These are phyloP conservation scores for Nadsonia starkeyi-henricii DNA, from an alignment of 1,139 yeast species.

Conservation along the genomic window DNA sequence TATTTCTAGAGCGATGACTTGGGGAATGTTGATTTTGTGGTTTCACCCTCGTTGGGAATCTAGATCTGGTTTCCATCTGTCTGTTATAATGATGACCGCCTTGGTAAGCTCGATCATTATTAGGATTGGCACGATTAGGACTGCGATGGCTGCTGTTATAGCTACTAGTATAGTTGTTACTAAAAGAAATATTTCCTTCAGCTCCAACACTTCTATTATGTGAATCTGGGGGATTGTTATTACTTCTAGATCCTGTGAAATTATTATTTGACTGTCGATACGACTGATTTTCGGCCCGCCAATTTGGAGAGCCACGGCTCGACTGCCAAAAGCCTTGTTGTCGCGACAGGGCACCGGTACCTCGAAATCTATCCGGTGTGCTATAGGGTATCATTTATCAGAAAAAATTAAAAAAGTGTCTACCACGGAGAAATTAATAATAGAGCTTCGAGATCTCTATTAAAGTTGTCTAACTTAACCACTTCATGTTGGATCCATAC, in stretches of 20 bases:
- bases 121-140: neutral
- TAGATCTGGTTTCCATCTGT: too few relatives aligned
- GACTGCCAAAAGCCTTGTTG: conserved; percentile 12
- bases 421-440: neutral
- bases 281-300: neutral
- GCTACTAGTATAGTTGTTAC: too few relatives aligned
- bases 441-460: neutral
- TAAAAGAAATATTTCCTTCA: too few relatives aligned
- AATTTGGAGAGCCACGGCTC: conserved; percentile 11
- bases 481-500: too few relatives aligned
- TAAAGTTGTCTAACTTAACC: neutral
- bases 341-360: conserved; percentile 6
- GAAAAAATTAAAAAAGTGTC: neutral
- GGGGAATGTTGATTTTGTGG: too few relatives aligned
- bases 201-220: too few relatives aligned
- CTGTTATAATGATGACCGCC: neutral
- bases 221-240: too few relatives aligned
- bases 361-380: neutral
- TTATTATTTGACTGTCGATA: neutral
- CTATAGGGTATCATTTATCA: neutral
- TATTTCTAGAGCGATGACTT: too few relatives aligned
- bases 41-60: too few relatives aligned
- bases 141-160: too few relatives aligned
- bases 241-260: neutral
- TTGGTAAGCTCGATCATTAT: neutral